Base-by-base conservation (phyloP, 257 asterid species). In the Lycium ferocissimum region DNA sequence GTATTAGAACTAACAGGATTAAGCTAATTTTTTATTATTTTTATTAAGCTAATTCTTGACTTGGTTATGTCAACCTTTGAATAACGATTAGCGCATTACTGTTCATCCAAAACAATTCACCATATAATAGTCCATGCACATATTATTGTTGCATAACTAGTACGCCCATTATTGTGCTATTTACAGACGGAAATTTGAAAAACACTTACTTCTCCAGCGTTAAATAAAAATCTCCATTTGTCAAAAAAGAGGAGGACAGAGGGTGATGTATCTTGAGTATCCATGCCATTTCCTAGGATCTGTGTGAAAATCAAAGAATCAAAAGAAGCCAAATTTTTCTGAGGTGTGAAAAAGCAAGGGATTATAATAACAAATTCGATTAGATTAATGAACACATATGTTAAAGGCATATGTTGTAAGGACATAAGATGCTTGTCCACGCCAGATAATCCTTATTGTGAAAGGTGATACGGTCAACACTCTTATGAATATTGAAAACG, bases 211-310 rank as follows among this genome's bases (percentile, higher is more conserved):
- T 96, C 98, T 89, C 99, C 99, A 87, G 98, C 99, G 90, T 96
- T 94, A 84, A 94, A 94, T 83, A 96, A 92, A 38, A 94, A 92
- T 88, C 98, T 91, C 87, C 92, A 97, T 89, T 93, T 91, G 43
- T 38, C 43, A 5, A 38, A 5, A 87, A 96, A 94, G 70, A 96
- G 92, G 75, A 96, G 91, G 85, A 96, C 99, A 7, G 98, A 92
- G 82, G 99, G 95, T 13, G 97, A 92, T 38, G 98, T 96, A 85
- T 94, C 99, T 87, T 94, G 98, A 40, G 99, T 96, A 88, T 96
- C 99, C 99, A 96, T 93, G 72, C 99, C 99, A 80, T 98, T 94
- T 78, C 98, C 99, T 65, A 96, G 93, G 85, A 96, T 92, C 98
- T 96, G 94, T 89, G 92, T 81, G 76, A 83, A 84, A 62, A 57